Conservation (phyloP, 2,329 filamentous ascomycete genomes). For the Cladosporium sp. region DNA sequence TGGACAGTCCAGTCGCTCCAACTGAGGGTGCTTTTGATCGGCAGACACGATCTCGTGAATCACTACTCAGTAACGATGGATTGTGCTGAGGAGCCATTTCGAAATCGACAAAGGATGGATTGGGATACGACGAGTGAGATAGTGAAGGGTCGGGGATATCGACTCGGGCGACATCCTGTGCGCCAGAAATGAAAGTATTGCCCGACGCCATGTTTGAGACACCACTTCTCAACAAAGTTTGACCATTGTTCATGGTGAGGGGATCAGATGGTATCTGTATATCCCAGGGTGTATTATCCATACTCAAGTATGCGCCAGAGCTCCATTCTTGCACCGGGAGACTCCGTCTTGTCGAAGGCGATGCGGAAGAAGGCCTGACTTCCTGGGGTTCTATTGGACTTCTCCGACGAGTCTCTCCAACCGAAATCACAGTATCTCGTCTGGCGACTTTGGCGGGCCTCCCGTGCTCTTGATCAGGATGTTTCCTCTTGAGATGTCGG, state of each 20-base stretch:
- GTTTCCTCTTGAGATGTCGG: conserved; percentile 42
- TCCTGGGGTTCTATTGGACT: neutral
- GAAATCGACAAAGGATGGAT: neutral
- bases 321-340: neutral
- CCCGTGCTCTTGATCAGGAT: conserved; percentile 26
- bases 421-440: conserved; percentile 2
- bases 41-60: neutral
- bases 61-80: too few species aligned
- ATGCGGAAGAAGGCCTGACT: neutral
- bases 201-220: too few species aligned
- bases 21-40: neutral
- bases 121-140: neutral
- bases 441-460: conserved; percentile 13
- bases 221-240: too few species aligned
- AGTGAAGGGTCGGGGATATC: neutral
- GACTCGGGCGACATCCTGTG: neutral
- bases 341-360: neutral
- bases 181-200: neutral
- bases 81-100: too few species aligned
- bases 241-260: too few species aligned
- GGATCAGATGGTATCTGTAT: too few species aligned
- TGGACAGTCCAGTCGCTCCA: neutral
- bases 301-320: neutral
- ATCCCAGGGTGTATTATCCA: neutral
- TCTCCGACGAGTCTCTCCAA: neutral